A percentile compares a stretch with the other conserved stretches of the same genome.
These are phyloP conservation scores for Mucor plumbeus DNA, from an alignment of 371 early-diverging fungal species.

Conservation along the genomic window DNA sequence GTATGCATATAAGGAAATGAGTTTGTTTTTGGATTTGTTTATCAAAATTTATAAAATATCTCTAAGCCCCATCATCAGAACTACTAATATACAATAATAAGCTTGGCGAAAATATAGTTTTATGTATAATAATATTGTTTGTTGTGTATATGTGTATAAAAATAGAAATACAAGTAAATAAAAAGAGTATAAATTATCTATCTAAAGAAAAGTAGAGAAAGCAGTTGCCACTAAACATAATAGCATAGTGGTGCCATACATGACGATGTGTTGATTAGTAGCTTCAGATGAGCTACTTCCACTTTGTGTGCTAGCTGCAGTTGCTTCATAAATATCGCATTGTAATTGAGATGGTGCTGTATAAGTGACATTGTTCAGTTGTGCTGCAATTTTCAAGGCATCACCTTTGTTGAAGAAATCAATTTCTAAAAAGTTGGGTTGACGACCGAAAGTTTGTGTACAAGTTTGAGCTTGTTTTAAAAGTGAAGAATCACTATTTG, in stretches of 20 bases:
- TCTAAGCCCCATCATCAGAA: too few species aligned
- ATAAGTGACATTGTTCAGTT: conserved; percentile 69
- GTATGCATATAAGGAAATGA: too few species aligned
- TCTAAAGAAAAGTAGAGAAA: conserved; percentile 26
- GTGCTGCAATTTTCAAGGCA: conserved; percentile 58
- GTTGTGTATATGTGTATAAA: neutral
- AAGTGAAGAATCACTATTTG: conserved; percentile 53
- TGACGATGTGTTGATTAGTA: conserved; percentile 1
- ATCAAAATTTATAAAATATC: too few species aligned
- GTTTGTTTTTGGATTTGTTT: too few species aligned
- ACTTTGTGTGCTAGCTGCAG: neutral
- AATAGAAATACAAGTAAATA: conserved; percentile 10
- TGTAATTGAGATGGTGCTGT: conserved; percentile 17
- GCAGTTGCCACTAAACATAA: conserved; percentile 23
- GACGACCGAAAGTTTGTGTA: conserved; percentile 48
- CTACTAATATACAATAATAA: too few species aligned
- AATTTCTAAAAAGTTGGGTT: conserved; percentile 75
- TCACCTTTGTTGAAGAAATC: conserved; percentile 78
- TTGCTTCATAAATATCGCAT: conserved; percentile 27
- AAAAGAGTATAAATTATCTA: conserved; percentile 4
- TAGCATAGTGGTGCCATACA: conserved; percentile 16
- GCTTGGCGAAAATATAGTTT: neutral
- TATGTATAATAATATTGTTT: neutral
- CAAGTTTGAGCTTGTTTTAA: conserved; percentile 52
- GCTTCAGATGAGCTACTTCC: conserved; percentile 10